Conservation (phyloP, 257 asterid species). For the Gynochthodes officinalis region DNA sequence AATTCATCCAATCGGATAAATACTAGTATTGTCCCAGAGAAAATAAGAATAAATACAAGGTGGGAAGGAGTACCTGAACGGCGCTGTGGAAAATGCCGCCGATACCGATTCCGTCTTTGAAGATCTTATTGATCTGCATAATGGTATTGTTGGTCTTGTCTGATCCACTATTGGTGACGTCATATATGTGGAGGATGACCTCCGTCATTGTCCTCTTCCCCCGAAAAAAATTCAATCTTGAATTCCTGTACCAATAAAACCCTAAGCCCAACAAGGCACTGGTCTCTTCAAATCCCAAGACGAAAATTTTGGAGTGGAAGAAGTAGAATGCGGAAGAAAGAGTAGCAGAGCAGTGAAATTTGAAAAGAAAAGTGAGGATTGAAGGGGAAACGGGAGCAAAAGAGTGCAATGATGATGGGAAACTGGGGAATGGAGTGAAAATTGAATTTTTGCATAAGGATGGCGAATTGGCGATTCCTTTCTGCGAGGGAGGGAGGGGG, state of each 20-base stretch:
- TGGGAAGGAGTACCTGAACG: slow-evolving; percentile 57
- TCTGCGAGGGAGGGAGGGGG: no score
- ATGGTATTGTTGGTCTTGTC: slow-evolving; percentile 91
- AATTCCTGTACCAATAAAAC: slow-evolving; percentile 18
- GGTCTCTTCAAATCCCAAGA: neutral
- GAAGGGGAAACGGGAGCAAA: neutral
- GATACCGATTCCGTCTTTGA: slow-evolving; percentile 96
- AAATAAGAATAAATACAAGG: neutral
- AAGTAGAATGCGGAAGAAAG: no score
- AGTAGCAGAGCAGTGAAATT: neutral
- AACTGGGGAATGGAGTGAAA: slow-evolving; percentile 1
- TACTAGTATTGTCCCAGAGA: neutral
- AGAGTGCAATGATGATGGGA: slow-evolving; percentile 8
- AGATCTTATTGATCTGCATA: slow-evolving; percentile 91
- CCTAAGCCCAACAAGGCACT: slow-evolving; percentile 24
- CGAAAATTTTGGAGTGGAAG: no score
- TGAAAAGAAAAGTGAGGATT: neutral
- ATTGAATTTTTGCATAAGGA: slow-evolving; percentile 1
- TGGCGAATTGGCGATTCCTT: neutral
- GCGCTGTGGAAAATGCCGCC: slow-evolving; percentile 99
- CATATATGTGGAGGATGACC: slow-evolving; percentile 91
- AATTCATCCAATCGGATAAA: neutral
- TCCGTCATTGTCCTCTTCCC: slow-evolving; percentile 44
- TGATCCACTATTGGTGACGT: slow-evolving; percentile 86
- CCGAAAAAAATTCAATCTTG: neutral